phyloP scores from a whole-genome alignment of 2,329 filamentous ascomycete species.

The Aspergillus puulaauensis region DNA sequence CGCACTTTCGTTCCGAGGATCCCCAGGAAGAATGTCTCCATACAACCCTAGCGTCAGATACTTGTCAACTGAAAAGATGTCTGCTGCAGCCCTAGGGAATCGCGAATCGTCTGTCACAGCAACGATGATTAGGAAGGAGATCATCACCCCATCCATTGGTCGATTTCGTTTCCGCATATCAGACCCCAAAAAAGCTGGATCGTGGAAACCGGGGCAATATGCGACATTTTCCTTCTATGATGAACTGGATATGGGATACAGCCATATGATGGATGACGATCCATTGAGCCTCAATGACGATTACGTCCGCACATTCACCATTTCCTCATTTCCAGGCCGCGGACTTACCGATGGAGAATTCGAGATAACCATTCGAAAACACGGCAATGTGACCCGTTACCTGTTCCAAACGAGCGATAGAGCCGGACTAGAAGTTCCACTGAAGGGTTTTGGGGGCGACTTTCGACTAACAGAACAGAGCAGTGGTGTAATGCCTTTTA shows the following conservation, averaged over 20 bases:
- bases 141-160: slow-evolving; percentile 65
- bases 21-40: slow-evolving; percentile 61
- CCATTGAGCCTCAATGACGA: slow-evolving; percentile 81
- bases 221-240: slow-evolving; percentile 70
- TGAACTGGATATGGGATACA: slow-evolving; percentile 71
- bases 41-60: slow-evolving; percentile 76
- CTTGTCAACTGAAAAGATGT: slow-evolving; percentile 57
- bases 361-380: slow-evolving; percentile 69
- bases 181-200: slow-evolving; percentile 31
- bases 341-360: slow-evolving; percentile 50
- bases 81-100: slow-evolving; percentile 14
- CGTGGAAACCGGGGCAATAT: slow-evolving; percentile 73
- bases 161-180: slow-evolving; percentile 61
- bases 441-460: slow-evolving; percentile 72
- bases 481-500: slow-evolving; percentile 54
- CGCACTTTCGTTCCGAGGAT: slow-evolving; percentile 68
- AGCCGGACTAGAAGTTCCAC: slow-evolving; percentile 60
- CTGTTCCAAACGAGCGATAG: slow-evolving; percentile 59
- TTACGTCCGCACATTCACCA: slow-evolving; percentile 78
- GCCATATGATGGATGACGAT: slow-evolving; percentile 80
- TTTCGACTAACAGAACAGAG: slow-evolving; percentile 47
- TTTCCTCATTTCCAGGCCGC: slow-evolving; percentile 60
- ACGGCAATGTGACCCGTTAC: slow-evolving; percentile 67
- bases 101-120: slow-evolving; percentile 43
- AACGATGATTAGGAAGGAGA: slow-evolving; percentile 57